Evolutionary conservation across 805 yeast species (phyloP).

Genomic region (Lachancea sp.): DNA sequence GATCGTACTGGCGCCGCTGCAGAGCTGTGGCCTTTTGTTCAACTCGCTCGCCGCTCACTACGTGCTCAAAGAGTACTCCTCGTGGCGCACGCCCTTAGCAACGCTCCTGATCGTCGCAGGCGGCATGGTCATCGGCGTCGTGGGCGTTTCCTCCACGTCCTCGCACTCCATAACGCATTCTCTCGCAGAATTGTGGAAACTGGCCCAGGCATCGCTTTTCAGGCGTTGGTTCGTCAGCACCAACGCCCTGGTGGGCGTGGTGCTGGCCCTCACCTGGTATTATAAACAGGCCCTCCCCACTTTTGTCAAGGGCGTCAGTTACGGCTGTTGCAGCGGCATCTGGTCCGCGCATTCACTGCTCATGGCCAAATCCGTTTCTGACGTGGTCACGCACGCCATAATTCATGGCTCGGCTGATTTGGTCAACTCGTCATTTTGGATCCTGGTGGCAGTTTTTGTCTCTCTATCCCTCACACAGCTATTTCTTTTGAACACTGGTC

Average conservation of each 20-base stretch:
- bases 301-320: constrained; percentile 46
- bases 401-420: constrained; percentile 4
- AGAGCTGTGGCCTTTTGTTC: constrained; percentile 83
- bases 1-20: constrained; percentile 72
- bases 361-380: constrained; percentile 79
- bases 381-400: constrained; percentile 43
- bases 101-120: constrained; percentile 66
- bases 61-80: constrained; percentile 62
- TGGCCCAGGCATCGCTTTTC: constrained; percentile 42
- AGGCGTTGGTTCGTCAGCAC: constrained; percentile 49
- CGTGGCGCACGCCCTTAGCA: constrained; percentile 50
- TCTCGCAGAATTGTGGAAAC: constrained; percentile 41
- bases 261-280: constrained; percentile 1
- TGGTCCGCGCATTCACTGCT: constrained; percentile 80
- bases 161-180: constrained; percentile 32
- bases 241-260: constrained; percentile 22
- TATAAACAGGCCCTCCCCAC: not conserved
- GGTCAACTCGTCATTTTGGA: constrained; percentile 1
- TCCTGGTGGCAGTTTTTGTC: constrained; percentile 43
- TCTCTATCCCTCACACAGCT: constrained; percentile 65
- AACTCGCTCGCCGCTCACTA: constrained; percentile 68
- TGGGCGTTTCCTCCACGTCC: constrained; percentile 37
- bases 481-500: constrained; percentile 66
- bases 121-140: constrained; percentile 69
- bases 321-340: constrained; percentile 66